Percentiles rank a stretch among this genome's conserved stretches.
phyloP scores from a whole-genome alignment of 2,329 filamentous ascomycete genomes.

The Parastagonospora nodorum region DNA sequence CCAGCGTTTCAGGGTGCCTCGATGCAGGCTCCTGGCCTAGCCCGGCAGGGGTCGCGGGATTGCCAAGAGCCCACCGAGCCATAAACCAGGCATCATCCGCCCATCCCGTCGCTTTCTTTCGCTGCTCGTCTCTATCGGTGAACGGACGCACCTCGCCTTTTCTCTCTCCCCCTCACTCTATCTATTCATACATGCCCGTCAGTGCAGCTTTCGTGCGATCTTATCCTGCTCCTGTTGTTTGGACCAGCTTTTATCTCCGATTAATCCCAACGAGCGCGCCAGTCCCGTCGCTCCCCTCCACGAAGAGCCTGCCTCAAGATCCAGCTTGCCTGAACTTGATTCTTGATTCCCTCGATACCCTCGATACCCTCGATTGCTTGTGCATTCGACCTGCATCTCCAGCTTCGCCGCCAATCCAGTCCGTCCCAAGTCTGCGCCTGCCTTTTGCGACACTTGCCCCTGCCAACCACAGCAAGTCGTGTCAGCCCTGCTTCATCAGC shows the following conservation, averaged over 20 bases:
- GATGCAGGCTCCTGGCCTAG: constrained; percentile 15
- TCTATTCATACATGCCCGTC: constrained; percentile 51
- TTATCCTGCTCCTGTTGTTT: constrained; percentile 39
- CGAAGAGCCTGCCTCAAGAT: constrained; percentile 27
- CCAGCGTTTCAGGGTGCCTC: constrained; percentile 29
- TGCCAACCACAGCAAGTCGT: constrained; percentile 23
- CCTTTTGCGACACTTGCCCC: constrained; percentile 15
- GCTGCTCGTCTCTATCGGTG: too few relatives aligned
- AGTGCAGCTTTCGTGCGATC: constrained; percentile 43
- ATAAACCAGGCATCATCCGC: constrained; percentile 22
- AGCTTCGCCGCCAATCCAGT: constrained; percentile 10
- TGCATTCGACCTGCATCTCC: constrained; percentile 26
- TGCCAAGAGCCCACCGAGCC: constrained; percentile 17
- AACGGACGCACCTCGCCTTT: constrained; percentile 44
- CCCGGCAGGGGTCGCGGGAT: constrained; percentile 14
- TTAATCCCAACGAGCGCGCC: constrained; percentile 42
- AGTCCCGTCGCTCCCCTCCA: constrained; percentile 43
- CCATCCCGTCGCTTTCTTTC: constrained; percentile 67
- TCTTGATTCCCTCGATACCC: too few relatives aligned
- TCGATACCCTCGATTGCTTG: constrained; percentile 30
- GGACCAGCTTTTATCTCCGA: constrained; percentile 35
- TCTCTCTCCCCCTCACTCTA: constrained; percentile 56
- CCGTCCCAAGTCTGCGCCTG: constrained; percentile 6
- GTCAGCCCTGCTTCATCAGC: constrained; percentile 9
- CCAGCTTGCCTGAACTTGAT: constrained; percentile 22